These are phyloP conservation scores for Jacaranda mimosifolia DNA, from an alignment of 257 asterid genomes.

Conservation along the genomic window DNA sequence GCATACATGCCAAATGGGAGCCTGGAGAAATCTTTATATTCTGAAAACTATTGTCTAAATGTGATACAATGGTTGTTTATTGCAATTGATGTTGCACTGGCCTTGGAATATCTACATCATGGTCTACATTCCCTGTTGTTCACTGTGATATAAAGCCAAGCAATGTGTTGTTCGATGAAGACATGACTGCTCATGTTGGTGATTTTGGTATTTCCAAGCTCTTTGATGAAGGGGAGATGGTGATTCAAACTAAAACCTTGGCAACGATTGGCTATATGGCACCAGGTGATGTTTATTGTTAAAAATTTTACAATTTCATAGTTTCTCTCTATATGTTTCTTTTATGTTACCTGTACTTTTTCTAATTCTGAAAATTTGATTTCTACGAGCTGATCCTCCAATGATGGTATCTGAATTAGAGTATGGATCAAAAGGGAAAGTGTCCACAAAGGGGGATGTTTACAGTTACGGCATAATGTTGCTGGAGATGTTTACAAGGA, in stretches of 20 bases:
- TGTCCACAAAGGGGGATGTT: constrained; percentile 24
- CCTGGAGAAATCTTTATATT: not conserved
- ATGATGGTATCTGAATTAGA: not conserved
- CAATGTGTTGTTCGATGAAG: constrained; percentile 36
- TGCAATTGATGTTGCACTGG: constrained; percentile 32
- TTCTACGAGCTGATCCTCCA: not conserved
- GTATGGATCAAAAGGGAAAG: constrained; percentile 39
- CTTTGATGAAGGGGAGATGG: constrained; percentile 33
- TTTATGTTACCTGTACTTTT: too few species aligned
- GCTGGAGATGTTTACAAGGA: too few species aligned
- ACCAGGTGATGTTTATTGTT: too few species aligned
- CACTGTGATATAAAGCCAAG: constrained; percentile 25
- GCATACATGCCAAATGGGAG: constrained; percentile 43
- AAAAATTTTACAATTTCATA: too few species aligned
- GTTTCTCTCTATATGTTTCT: too few species aligned
- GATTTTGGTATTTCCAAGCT: constrained; percentile 48
- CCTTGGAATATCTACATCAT: constrained; percentile 7
- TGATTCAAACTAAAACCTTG: constrained; percentile 37
- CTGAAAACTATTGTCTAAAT: too few species aligned
- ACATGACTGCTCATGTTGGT: constrained; percentile 40
- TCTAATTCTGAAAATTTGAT: too few species aligned
- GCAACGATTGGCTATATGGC: constrained; percentile 47
- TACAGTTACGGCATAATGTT: constrained; percentile 26
- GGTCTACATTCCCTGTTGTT: constrained; percentile 37
- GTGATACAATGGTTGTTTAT: not conserved